phyloP scores from a whole-genome alignment of 805 yeast species.

The Myxozyma mucilagina region DNA sequence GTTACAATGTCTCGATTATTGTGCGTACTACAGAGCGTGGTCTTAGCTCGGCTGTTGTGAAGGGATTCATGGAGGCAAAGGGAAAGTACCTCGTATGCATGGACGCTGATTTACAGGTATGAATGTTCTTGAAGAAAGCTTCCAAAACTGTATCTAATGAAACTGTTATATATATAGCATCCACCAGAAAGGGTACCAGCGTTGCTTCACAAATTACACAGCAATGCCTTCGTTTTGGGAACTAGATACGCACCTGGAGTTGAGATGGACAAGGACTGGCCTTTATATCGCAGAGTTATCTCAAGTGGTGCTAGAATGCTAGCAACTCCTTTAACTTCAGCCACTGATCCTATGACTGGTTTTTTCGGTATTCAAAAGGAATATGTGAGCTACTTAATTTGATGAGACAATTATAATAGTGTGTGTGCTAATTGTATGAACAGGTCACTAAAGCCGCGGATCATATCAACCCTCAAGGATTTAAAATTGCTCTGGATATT shows the following conservation, averaged over 20 bases:
- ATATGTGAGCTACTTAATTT: constrained; percentile 37
- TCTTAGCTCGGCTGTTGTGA: constrained; percentile 51
- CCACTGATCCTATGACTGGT: constrained; percentile 57
- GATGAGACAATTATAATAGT: neutral
- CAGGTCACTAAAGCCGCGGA: constrained; percentile 37
- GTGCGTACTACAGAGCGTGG: constrained; percentile 56
- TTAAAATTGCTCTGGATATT: constrained; percentile 53
- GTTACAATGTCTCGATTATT: constrained; percentile 51
- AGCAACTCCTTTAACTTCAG: constrained; percentile 53
- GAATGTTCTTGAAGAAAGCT: neutral
- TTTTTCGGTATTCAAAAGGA: constrained; percentile 52
- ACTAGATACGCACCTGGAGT: constrained; percentile 58
- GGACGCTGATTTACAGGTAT: constrained; percentile 51
- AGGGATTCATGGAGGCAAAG: constrained; percentile 50
- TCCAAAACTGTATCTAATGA: neutral
- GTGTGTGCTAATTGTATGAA: neutral
- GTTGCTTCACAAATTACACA: constrained; percentile 45
- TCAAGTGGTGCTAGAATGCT: constrained; percentile 52
- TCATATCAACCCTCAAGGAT: constrained; percentile 48
- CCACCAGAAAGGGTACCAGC: constrained; percentile 55
- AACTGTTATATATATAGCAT: constrained; percentile 42
- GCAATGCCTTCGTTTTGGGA: constrained; percentile 50
- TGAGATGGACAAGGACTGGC: constrained; percentile 57
- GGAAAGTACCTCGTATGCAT: constrained; percentile 53
- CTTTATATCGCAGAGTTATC: constrained; percentile 51